These are phyloP conservation scores for Penicillium ucsense DNA, from an alignment of 495 filamentous ascomycete genomes.

Conservation along the genomic window DNA sequence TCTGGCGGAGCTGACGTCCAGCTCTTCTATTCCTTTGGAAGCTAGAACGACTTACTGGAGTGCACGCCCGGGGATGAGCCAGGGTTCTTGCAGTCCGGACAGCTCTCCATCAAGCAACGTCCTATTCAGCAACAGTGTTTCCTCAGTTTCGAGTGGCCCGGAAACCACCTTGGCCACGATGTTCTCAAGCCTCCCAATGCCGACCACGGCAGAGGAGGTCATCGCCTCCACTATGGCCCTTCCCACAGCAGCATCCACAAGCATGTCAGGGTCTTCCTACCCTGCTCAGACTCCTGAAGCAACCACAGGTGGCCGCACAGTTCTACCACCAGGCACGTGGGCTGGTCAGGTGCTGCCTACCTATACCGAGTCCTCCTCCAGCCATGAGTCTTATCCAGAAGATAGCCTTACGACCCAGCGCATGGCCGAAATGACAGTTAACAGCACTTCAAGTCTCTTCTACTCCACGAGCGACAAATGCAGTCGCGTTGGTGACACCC, in stretches of 20 bases:
- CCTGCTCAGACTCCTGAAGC: background rate
- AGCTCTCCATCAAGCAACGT: conserved; percentile 7
- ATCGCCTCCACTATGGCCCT: background rate
- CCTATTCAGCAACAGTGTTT: conserved; percentile 10
- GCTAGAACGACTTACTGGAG: conserved; percentile 11
- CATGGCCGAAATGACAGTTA: conserved; percentile 11
- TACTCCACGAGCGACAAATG: conserved; percentile 26
- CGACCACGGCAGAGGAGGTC: conserved; percentile 9
- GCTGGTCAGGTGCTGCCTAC: background rate
- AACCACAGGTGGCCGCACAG: background rate
- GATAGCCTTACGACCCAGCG: conserved; percentile 9
- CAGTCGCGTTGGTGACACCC: conserved; percentile 9
- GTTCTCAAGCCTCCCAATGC: conserved; percentile 22
- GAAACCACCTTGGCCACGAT: conserved; percentile 14
- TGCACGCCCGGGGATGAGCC: background rate
- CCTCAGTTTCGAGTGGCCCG: conserved; percentile 12
- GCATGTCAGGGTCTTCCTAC: background rate
- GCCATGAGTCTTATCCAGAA: conserved; percentile 15
- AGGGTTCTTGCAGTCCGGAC: background rate
- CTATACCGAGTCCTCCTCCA: conserved; percentile 2
- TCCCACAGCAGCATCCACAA: background rate
- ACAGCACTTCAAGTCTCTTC: conserved; percentile 22
- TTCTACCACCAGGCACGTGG: background rate
- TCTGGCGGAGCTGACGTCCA: conserved; percentile 2
- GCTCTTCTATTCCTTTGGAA: conserved; percentile 1